phyloP scores from a whole-genome alignment of 2,329 filamentous ascomycete genomes.

The Botrytis elliptica region DNA sequence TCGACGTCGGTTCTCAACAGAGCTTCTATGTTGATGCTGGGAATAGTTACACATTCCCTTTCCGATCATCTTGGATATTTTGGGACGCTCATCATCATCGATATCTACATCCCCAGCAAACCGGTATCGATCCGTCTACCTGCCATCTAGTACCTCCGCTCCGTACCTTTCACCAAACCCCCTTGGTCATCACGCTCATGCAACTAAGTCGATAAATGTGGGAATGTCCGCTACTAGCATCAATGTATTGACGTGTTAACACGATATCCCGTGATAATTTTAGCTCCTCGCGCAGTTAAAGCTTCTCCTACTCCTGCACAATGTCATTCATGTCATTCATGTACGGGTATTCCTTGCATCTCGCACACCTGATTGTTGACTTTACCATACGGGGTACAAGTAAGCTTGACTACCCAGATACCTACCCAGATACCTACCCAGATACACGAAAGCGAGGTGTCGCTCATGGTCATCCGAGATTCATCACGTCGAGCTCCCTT shows the following conservation, averaged over 20 bases:
- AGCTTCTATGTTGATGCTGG: background rate
- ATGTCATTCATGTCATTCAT: background rate
- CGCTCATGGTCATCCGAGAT: background rate
- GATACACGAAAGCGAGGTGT: background rate
- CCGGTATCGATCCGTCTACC: background rate
- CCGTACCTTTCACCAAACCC: background rate
- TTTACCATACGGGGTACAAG: background rate
- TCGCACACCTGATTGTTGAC: background rate
- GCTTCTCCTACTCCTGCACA: constrained; percentile 1
- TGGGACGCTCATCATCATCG: background rate
- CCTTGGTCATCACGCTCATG: background rate
- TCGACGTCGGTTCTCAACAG: background rate
- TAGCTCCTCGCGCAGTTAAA: background rate
- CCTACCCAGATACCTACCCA: background rate
- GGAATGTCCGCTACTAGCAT: background rate
- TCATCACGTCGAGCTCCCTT: background rate
- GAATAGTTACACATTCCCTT: background rate
- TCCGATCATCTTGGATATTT: background rate
- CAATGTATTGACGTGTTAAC: background rate
- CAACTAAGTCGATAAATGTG: constrained; percentile 5
- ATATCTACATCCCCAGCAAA: background rate
- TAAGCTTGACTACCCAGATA: background rate
- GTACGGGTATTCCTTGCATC: constrained; percentile 6
- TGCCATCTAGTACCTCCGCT: background rate
- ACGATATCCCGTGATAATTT: constrained; percentile 8